Evolutionary conservation across 306 rosid species (phyloP).

Genomic region (Notholithocarpus densiflorus): DNA sequence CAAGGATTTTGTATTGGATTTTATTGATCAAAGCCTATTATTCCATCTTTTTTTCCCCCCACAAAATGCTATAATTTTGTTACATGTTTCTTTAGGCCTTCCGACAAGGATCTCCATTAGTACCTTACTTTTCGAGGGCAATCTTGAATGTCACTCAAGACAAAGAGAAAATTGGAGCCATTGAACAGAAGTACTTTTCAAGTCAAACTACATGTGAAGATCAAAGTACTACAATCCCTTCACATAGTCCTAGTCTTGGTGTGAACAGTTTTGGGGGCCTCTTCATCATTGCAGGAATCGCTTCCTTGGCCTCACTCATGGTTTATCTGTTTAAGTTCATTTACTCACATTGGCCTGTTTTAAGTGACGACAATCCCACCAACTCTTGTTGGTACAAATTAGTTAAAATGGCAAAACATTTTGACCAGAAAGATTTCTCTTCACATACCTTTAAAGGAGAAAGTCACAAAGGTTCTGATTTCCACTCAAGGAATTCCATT

Average conservation of each 20-base stretch:
- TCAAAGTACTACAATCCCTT: background rate
- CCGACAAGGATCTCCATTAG: conserved; percentile 33
- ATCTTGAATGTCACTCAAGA: conserved; percentile 39
- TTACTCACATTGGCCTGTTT: background rate
- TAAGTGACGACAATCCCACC: background rate
- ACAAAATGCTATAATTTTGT: background rate
- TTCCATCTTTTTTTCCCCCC: too few relatives aligned
- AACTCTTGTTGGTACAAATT: background rate
- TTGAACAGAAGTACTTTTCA: conserved; percentile 21
- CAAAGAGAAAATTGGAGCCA: conserved; percentile 6
- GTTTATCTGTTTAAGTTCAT: background rate
- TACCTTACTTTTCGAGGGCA: conserved; percentile 40
- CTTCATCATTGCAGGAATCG: conserved; percentile 30
- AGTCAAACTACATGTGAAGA: background rate
- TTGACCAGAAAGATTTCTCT: conserved; percentile 1
- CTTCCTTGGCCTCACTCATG: conserved; percentile 6
- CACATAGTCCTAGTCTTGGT: conserved; percentile 21
- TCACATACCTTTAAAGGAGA: background rate
- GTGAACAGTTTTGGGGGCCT: conserved; percentile 43
- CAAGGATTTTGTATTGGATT: too few relatives aligned
- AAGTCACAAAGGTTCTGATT: background rate
- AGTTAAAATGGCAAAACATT: conserved; percentile 6
- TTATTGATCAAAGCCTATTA: too few relatives aligned
- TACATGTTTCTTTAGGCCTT: conserved; percentile 30
- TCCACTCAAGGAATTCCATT: background rate